Evolutionary conservation across 768 basidiomycete species (phyloP), one percentile per base, ranked within the genome.

Genomic region (Tulasnella sp.): DNA sequence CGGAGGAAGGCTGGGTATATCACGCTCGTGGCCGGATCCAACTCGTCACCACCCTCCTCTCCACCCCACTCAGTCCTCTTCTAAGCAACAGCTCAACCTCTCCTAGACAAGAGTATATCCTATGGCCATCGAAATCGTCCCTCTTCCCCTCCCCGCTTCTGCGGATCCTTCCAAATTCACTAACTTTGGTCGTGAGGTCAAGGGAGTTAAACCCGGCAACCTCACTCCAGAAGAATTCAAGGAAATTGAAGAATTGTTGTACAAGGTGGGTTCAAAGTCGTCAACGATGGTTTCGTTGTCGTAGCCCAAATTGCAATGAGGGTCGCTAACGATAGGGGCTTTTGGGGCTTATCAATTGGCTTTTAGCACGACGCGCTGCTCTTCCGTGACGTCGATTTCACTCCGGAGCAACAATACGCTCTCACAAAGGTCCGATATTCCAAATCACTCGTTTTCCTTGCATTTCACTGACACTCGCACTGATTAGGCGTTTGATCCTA

Each of bases 361-460:
- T 21, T 43, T 29, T 64, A 90, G 86, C 75, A 92, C 62, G 77
- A 77, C 40, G 77, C 75, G 15, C 75, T 93, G 39, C 73, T 93
- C 54, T 93, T 92, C 72, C 76, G 84, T 56, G 69, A 84, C 64
- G 76, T 75, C 31, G 69, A 75, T 29, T 67, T 92, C 21, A 77
- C 80, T 4, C 88, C 89, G 0, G 86, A 88, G 68, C 81, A 86
- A 65, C 89, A 92, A 67, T 90, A 86, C 68, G 78, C 79, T 12
- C 69, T 93, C 59, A 91, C 88, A 12, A 89, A 90, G 78, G 88
- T 83, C 61, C 57, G 74, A 61, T 23, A 35, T 29, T 14, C 49
- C 37, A 6, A 11, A 25, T 19, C 12, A 12, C 12, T 12, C 37
- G 37, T 39, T 19, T n/a, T n/a, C n/a, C n/a, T n/a, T n/a, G n/a